Evolutionary conservation across 2,329 filamentous ascomycete species (phyloP).

Genomic region (Paraphoma sp.): DNA sequence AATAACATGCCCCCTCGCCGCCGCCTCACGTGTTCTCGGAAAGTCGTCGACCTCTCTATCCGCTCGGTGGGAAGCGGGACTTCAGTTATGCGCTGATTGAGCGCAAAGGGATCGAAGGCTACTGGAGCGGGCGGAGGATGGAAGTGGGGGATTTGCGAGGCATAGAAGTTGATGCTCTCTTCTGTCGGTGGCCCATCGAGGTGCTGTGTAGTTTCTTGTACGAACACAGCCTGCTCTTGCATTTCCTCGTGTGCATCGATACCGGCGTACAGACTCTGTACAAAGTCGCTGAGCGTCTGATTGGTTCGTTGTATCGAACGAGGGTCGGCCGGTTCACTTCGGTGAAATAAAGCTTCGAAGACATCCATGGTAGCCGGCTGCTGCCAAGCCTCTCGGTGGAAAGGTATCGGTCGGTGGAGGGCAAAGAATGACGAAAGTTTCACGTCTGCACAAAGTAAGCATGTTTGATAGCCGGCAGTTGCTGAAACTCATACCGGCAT

Average conservation of each 20-base stretch:
- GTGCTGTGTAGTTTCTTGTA: slow-evolving; percentile 41
- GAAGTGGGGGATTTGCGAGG: slow-evolving; percentile 73
- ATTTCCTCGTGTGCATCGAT: slow-evolving; percentile 42
- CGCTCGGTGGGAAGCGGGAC: slow-evolving; percentile 18
- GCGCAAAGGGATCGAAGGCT: slow-evolving; percentile 55
- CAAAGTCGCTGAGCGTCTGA: slow-evolving; percentile 52
- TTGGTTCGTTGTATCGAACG: slow-evolving; percentile 54
- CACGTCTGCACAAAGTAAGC: slow-evolving; percentile 68
- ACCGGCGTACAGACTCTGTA: slow-evolving; percentile 48
- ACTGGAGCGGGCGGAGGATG: slow-evolving; percentile 81
- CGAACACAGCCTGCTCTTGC: slow-evolving; percentile 47
- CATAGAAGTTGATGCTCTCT: slow-evolving; percentile 48
- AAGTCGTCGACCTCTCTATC: slow-evolving; percentile 26
- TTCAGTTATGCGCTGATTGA: slow-evolving; percentile 43
- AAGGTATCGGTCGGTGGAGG: slow-evolving; percentile 89
- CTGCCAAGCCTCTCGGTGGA: slow-evolving; percentile 52
- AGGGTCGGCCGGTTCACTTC: slow-evolving; percentile 58
- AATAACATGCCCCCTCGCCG: slow-evolving; percentile 68
- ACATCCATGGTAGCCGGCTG: slow-evolving; percentile 61
- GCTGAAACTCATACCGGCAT: slow-evolving; percentile 62
- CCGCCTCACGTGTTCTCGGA: slow-evolving; percentile 28
- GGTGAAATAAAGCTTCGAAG: slow-evolving; percentile 83
- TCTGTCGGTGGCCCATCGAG: slow-evolving; percentile 39
- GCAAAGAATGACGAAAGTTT: slow-evolving; percentile 94
- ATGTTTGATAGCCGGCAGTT: slow-evolving; percentile 2